phyloP scores from a whole-genome alignment of 1,139 yeast genomes.

The Pichia sp. region DNA sequence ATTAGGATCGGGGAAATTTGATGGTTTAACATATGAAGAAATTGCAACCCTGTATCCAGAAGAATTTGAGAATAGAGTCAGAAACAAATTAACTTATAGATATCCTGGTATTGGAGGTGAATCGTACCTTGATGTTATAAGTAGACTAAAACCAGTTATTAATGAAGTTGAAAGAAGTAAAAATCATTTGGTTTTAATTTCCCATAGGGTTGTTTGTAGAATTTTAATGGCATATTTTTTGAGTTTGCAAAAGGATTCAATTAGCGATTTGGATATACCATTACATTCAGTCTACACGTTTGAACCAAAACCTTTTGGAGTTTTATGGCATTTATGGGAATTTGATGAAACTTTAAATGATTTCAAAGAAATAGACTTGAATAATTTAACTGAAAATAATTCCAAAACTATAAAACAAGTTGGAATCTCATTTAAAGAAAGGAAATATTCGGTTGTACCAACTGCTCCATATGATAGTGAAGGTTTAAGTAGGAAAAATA shows the following conservation, averaged over 20 bases:
- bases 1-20: constrained; percentile 85
- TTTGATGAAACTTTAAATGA: constrained; percentile 73
- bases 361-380: constrained; percentile 70
- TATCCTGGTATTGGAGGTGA: constrained; percentile 99
- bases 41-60: constrained; percentile 65
- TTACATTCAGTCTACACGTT: constrained; percentile 82
- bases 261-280: constrained; percentile 89
- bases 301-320: constrained; percentile 93
- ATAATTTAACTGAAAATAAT: constrained; percentile 40
- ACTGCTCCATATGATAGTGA: constrained; percentile 45
- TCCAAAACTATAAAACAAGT: constrained; percentile 50
- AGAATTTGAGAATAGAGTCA: constrained; percentile 71
- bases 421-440: constrained; percentile 57
- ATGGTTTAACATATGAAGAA: constrained; percentile 85
- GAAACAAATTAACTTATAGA: constrained; percentile 73
- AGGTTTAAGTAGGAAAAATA: constrained; percentile 4
- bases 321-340: constrained; percentile 84
- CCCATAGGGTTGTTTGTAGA: constrained; percentile 88
- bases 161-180: constrained; percentile 90
- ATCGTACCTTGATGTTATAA: constrained; percentile 86
- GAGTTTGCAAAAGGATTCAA: constrained; percentile 74
- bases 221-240: constrained; percentile 82
- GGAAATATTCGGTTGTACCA: constrained; percentile 67
- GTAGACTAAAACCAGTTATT: constrained; percentile 80
- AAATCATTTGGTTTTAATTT: constrained; percentile 74